Percentiles rank a stretch among this genome's conserved stretches.
Evolutionary conservation across 164 flowering plant genomes (phyloP).

Genomic region (Tetrastigma voinierianum): DNA sequence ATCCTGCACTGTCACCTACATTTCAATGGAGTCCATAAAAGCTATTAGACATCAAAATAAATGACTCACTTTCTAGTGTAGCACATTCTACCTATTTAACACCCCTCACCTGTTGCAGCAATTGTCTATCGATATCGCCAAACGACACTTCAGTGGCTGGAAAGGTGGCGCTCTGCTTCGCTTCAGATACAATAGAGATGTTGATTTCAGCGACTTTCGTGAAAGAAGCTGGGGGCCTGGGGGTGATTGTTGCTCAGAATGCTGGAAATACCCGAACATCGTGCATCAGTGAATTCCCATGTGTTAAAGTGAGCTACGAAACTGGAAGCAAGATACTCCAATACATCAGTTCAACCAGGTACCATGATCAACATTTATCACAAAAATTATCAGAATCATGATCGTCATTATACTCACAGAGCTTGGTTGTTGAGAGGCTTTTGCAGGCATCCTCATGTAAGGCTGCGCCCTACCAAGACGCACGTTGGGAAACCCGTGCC

Average conservation of each 20-base stretch:
- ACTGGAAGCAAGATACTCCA: conserved; percentile 11
- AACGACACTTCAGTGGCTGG: neutral
- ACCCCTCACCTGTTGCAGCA: neutral
- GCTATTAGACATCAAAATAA: too few species aligned
- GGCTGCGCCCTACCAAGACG: conserved; percentile 1
- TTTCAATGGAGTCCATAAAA: too few species aligned
- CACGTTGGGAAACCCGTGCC: conserved; percentile 13
- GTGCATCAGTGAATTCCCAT: conserved; percentile 3
- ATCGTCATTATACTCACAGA: too few species aligned
- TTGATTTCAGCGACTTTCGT: neutral
- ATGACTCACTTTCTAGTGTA: too few species aligned
- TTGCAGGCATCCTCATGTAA: conserved; percentile 3
- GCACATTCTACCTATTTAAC: too few species aligned
- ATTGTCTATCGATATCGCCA: neutral
- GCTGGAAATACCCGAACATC: neutral
- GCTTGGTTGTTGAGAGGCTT: neutral
- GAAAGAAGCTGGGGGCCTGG: conserved; percentile 3
- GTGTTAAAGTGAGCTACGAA: conserved; percentile 17
- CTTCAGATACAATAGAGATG: too few species aligned
- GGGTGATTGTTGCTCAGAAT: conserved; percentile 5
- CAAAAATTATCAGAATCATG: neutral
- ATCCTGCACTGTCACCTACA: too few species aligned
- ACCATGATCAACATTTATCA: neutral
- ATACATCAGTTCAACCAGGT: conserved; percentile 22
- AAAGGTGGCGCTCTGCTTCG: neutral